These are phyloP conservation scores for Quercus cerris DNA, from an alignment of 306 rosid species.

Conservation along the genomic window DNA sequence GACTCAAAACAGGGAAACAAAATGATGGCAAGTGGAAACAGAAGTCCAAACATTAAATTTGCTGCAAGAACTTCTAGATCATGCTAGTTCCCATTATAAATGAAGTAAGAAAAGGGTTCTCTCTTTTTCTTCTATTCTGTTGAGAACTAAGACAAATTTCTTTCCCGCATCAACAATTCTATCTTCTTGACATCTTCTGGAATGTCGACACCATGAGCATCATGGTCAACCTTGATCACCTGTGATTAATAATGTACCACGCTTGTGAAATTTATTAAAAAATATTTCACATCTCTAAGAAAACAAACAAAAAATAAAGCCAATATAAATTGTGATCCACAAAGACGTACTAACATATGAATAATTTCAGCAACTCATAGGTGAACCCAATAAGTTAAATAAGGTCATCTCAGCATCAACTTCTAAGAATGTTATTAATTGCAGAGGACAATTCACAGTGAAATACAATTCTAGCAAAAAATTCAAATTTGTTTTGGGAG, in stretches of 20 bases:
- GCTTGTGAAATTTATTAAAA: too few relatives aligned
- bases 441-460: too few relatives aligned
- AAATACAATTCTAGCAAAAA: too few relatives aligned
- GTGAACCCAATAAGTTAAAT: too few relatives aligned
- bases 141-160: constrained; percentile 49
- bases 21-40: background rate
- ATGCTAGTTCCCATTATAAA: background rate
- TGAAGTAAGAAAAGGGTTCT: background rate
- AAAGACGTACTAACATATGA: too few relatives aligned
- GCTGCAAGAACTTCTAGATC: background rate
- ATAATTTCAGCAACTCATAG: too few relatives aligned
- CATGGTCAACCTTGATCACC: constrained; percentile 95
- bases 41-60: background rate
- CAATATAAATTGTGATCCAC: too few relatives aligned
- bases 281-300: too few relatives aligned
- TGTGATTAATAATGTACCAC: constrained; percentile 5
- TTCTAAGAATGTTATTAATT: too few relatives aligned
- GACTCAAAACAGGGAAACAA: background rate
- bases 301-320: too few relatives aligned
- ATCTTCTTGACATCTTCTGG: constrained; percentile 88
- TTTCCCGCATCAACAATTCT: constrained; percentile 70
- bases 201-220: constrained; percentile 84
- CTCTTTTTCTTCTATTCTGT: background rate
- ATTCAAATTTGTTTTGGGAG: too few relatives aligned
- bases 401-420: too few relatives aligned